These are phyloP conservation scores for Penicillium herquei DNA, from an alignment of 495 filamentous ascomycete genomes.

Conservation along the genomic window DNA sequence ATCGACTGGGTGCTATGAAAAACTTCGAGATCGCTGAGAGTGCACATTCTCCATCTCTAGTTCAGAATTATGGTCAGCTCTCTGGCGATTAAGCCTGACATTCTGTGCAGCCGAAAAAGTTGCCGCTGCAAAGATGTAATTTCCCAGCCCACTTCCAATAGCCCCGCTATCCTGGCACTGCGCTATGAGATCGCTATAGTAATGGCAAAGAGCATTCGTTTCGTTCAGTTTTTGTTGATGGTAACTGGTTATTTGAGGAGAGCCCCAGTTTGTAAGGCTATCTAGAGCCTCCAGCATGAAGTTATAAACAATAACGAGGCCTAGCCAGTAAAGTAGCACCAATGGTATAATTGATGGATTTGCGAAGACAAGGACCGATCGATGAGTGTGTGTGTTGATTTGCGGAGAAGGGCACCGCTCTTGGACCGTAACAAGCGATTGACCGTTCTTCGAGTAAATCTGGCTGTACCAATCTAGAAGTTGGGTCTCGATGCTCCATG, in stretches of 20 bases:
- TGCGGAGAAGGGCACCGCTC: not conserved
- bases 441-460: not conserved
- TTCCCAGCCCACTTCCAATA: not conserved
- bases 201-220: not conserved
- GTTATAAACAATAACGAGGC: not conserved
- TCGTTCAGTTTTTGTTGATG: not conserved
- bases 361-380: not conserved
- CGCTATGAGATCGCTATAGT: not conserved
- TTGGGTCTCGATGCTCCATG: not conserved
- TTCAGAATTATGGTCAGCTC: not conserved
- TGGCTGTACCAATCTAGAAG: not conserved
- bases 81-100: not conserved
- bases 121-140: not conserved
- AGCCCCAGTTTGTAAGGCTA: not conserved
- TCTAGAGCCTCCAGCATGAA: not conserved
- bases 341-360: not conserved
- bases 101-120: not conserved
- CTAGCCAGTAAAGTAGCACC: not conserved
- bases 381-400: not conserved
- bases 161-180: not conserved
- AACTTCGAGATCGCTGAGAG: too few relatives aligned
- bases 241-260: not conserved
- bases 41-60: not conserved
- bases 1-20: too few relatives aligned
- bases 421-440: not conserved